Base-by-base conservation (phyloP, 345 rosid species). In the Passiflora organensis region DNA sequence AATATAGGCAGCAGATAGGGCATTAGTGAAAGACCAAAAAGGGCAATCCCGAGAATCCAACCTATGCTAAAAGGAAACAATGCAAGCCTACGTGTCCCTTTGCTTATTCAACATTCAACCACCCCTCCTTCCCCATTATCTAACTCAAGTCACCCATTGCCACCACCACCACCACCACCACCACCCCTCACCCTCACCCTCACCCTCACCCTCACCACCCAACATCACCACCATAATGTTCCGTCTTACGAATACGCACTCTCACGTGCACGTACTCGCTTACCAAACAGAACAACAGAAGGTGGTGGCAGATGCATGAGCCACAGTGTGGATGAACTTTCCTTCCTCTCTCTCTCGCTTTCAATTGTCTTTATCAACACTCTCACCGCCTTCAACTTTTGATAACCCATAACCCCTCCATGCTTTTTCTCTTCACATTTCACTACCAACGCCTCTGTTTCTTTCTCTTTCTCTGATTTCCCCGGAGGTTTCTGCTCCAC, bases 251-350 rank as follows among this genome's bases (percentile, higher is more conserved):
- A 74, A 72, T 65, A 63, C 66, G 68, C 24, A 47, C 14, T 6
- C 19, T 20, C 4, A 48, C 20, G 28, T 10, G 28, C 15, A 48
- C 2, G n/a, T 15, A 13, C 13, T 1, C 13, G 0, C 1, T 11
- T 11, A 41, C 43, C 43, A 16, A 6, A 56, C 22, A 51, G 19
- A 28, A 38, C 74, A 72, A 67, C 66, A 72, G 73, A 80, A 79
- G 88, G 88, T 85, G 88, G 94, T 81, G 86, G 94, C 79, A 72
- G 88, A 85, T 82, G 84, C 89, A 84, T 82, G 85, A 82, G 76
- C 66, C 66, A 55, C 69, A 55, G 22, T 53, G 34, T 23, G 15
- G 43, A 21, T 37, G 41, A 44, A 36, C 16, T 20, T 56, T 37
- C 43, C 49, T 38, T 17, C 14, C 13, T 4, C 14, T 10, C 9